Evolutionary conservation across 352 stramenopile genomes (phyloP).

Genomic region (Phytophthora rubi): DNA sequence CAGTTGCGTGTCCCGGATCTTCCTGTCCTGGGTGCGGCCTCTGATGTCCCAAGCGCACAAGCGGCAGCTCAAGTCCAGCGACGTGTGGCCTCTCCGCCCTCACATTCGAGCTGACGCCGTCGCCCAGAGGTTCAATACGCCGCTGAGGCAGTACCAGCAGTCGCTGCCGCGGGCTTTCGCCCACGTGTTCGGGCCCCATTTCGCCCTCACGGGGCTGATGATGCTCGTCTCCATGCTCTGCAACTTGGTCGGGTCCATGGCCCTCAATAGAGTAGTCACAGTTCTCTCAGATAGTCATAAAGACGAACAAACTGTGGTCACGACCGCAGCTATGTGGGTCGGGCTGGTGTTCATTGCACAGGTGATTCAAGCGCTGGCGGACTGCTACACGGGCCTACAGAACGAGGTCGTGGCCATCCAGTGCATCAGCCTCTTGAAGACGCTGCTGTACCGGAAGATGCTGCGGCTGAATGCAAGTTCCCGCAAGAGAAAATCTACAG

Average conservation of each 20-base stretch:
- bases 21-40: slow-evolving; percentile 54
- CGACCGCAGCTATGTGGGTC: slow-evolving; percentile 23
- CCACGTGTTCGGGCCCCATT: slow-evolving; percentile 40
- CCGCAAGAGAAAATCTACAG: slow-evolving; percentile 43
- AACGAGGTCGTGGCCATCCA: slow-evolving; percentile 58
- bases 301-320: slow-evolving; percentile 13
- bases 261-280: slow-evolving; percentile 49
- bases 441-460: slow-evolving; percentile 52
- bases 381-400: slow-evolving; percentile 49
- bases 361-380: slow-evolving; percentile 52
- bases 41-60: slow-evolving; percentile 48
- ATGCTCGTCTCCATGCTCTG: slow-evolving; percentile 50
- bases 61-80: slow-evolving; percentile 44
- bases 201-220: slow-evolving; percentile 40
- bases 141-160: slow-evolving; percentile 18
- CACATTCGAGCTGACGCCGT: slow-evolving; percentile 30
- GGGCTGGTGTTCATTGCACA: slow-evolving; percentile 49
- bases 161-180: slow-evolving; percentile 41
- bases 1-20: slow-evolving; percentile 37
- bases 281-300: slow-evolving; percentile 25
- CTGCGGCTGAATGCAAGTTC: slow-evolving; percentile 47
- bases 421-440: slow-evolving; percentile 50
- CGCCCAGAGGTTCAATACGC: slow-evolving; percentile 25
- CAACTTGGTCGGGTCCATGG: slow-evolving; percentile 49
- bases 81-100: slow-evolving; percentile 48